phyloP scores from a whole-genome alignment of 2,329 filamentous ascomycete species.

The Fusarium equiseti region DNA sequence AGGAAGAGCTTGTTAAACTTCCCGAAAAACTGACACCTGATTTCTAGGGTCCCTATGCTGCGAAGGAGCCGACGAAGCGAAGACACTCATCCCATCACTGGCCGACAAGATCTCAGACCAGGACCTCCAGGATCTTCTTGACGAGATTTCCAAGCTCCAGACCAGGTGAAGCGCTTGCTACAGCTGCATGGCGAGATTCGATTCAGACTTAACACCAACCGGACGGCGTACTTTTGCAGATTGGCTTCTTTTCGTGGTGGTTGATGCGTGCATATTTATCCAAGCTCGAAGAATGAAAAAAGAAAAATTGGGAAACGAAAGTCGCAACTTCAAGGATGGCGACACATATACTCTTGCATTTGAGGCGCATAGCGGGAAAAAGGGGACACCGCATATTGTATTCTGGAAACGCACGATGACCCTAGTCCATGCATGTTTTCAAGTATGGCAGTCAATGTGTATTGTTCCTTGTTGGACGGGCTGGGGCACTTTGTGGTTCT shows the following conservation, averaged over 20 bases:
- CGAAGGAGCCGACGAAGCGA: constrained; percentile 93
- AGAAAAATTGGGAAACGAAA: constrained; percentile 13
- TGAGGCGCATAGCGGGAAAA: constrained; percentile 49
- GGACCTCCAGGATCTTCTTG: constrained; percentile 86
- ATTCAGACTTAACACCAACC: constrained; percentile 1
- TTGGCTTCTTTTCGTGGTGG: constrained; percentile 24
- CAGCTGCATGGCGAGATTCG: neutral
- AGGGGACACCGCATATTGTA: constrained; percentile 36
- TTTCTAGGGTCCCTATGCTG: constrained; percentile 86
- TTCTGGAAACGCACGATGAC: constrained; percentile 21
- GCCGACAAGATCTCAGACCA: constrained; percentile 91
- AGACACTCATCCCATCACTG: constrained; percentile 91
- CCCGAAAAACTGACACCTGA: constrained; percentile 1
- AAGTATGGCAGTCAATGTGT: constrained; percentile 27
- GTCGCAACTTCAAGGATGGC: constrained; percentile 11
- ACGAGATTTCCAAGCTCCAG: constrained; percentile 88
- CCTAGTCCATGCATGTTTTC: constrained; percentile 18
- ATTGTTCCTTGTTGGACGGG: constrained; percentile 26
- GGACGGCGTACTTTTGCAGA: constrained; percentile 16
- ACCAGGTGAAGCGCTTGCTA: constrained; percentile 48
- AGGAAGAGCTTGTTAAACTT: neutral
- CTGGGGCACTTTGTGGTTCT: constrained; percentile 20
- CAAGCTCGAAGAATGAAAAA: constrained; percentile 24
- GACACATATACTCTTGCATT: constrained; percentile 41
- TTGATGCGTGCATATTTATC: constrained; percentile 18